Base-by-base conservation (phyloP, 2,329 filamentous ascomycete genomes). In the Pseudocercospora vitis region DNA sequence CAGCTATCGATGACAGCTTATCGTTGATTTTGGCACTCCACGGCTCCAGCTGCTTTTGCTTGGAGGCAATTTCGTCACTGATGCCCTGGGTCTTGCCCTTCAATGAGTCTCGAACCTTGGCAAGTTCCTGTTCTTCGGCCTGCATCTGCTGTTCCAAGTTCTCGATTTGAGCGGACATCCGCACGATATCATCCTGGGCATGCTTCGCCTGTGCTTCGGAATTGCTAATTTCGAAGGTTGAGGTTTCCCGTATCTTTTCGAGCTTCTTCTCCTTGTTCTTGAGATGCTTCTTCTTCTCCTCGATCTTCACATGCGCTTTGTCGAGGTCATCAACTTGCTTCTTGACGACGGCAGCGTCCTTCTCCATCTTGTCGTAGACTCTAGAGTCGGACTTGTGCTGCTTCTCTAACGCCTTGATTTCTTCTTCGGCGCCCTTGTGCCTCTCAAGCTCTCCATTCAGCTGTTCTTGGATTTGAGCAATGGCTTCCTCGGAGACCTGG, bases 1-100 rank as follows among this genome's bases (percentile, higher is more conserved):
- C 91, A 3, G 92, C 92, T 62, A 96, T 95, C 3, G 88, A 85
- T 0, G 91, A 96, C 67, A 94, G 88, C 71, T 96, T 97, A 68
- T 96, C 87, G 71, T 94, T 96, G 75, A 99, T 92, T 74, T 94
- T 97, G 61, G 91, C 91, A 63, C 87, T 91, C 94, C 94, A 99
- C 0, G 94, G 94, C 73, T 97, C 92, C 8, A 99, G 78, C 1
- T 89, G 87, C 73, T 95, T 96, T 68, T 99, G 94, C 74, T 96
- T 96, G 3, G 80, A 81, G 0, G 91, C 85, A 63, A 99, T 97
- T 67, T 96, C 81, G 63, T 99, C 91, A 0, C 92, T 97, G 57
- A 96, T 88, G 5, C 84, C 87, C 69, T 97, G 91, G 0, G 94
- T 99, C 75, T 99, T 99, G 65, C 92, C 92, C 68, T 96, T 96